Evolutionary conservation across 1,139 yeast species (phyloP).

Genomic region (Kodamaea sp.): DNA sequence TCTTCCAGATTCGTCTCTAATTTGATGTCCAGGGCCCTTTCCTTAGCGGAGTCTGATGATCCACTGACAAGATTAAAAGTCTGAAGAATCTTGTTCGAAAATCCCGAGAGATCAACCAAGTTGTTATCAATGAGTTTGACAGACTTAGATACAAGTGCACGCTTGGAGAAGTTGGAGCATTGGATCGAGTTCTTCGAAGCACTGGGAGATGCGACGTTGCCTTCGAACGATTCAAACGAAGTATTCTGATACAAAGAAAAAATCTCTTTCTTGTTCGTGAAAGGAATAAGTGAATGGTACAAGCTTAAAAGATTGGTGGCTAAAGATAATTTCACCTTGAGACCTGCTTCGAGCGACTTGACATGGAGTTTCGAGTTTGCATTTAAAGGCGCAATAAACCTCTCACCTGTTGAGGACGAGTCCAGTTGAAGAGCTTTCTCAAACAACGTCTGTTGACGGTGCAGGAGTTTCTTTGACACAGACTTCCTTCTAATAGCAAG

Average conservation of each 20-base stretch:
- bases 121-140: constrained; percentile 39
- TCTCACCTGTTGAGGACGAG: neutral
- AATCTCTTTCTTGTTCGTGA: constrained; percentile 20
- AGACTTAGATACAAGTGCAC: constrained; percentile 20
- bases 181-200: constrained; percentile 18
- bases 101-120: constrained; percentile 32
- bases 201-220: constrained; percentile 1
- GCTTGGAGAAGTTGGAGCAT: constrained; percentile 18
- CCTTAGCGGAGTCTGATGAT: constrained; percentile 6
- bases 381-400: neutral
- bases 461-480: constrained; percentile 18
- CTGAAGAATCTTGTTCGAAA: constrained; percentile 33
- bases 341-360: constrained; percentile 54
- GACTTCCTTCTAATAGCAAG: constrained; percentile 43
- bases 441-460: constrained; percentile 2
- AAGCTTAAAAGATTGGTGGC: constrained; percentile 45
- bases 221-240: constrained; percentile 6
- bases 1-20: constrained; percentile 1
- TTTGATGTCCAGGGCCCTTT: neutral
- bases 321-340: constrained; percentile 48
- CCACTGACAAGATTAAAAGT: constrained; percentile 21
- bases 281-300: constrained; percentile 47
- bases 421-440: constrained; percentile 1
- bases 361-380: constrained; percentile 43
- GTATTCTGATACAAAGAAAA: constrained; percentile 11